Evolutionary conservation across 495 filamentous ascomycete species (phyloP), one percentile per base, ranked within the genome.

Genomic region (Tuber melanosporum): DNA sequence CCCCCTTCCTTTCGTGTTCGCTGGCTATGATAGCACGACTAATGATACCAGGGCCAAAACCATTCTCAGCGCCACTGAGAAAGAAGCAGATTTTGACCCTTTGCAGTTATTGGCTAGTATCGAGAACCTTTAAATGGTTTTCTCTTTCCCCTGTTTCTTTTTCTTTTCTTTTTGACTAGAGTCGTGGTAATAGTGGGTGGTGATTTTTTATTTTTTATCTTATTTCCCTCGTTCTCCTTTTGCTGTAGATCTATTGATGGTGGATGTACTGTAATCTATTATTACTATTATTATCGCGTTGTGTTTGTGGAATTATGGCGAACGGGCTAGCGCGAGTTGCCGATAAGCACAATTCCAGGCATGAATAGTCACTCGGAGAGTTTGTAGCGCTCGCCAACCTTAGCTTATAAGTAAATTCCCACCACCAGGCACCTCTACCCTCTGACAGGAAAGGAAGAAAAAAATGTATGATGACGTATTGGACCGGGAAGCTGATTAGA

Each of bases 81-180:
- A 81, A 14, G 66, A 39, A 14, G 76, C 41, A 32, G 71, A 46
- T 14, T 85, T 87, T 70, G 86, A 86, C 77, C 76, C 88, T 36
- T 86, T 87, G 43, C 84, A 86, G 71, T 76, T 89, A 75, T 77
- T 87, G 75, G 84, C 84, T 26, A 83, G 85, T 75, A 86, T 89
- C 76, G 88, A 88, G 81, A 73, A 79, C 69, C 71, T 79, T 45
- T 79, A 62, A 76, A 20, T 36, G 0, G 14, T n/a, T n/a, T n/a
- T 12, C 8, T 9, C n/a, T n/a, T 47, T 47, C 46, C 46, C 45
- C 14, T 52, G 20, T 52, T 52, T 62, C 26, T 62, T 26, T 62
- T 12, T 26, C 3, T n/a, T 26, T 3, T 52, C 3, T 26, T 57
- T 26, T 22, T 8, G 22, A 57, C 9, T 57, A 57, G 22, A 8